phyloP scores from a whole-genome alignment of 192 early-diverging fungal species.

The Podochytrium sp. region DNA sequence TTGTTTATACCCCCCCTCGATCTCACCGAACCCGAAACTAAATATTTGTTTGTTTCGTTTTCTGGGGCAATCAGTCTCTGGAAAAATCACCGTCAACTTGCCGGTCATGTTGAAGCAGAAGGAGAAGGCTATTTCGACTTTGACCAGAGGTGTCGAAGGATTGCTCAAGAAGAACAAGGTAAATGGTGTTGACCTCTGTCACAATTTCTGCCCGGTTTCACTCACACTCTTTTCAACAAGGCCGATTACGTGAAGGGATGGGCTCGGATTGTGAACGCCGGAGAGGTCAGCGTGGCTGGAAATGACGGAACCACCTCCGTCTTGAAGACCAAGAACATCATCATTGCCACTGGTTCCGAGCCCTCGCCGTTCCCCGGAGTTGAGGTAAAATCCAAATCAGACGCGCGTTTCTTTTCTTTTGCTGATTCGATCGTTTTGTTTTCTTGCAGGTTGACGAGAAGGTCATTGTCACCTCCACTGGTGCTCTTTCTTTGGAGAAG shows the following conservation, averaged over 20 bases:
- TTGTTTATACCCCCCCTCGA: not conserved
- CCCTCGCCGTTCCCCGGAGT: slow-evolving; percentile 91
- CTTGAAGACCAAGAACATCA: slow-evolving; percentile 92
- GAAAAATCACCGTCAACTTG: slow-evolving; percentile 79
- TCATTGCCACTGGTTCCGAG: slow-evolving; percentile 98
- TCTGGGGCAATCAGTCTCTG: no score
- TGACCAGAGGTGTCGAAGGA: slow-evolving; percentile 91
- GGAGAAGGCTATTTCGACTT: slow-evolving; percentile 81
- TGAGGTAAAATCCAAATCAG: slow-evolving; percentile 45
- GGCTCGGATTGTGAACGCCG: slow-evolving; percentile 78
- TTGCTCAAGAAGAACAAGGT: slow-evolving; percentile 99
- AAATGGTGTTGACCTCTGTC: not conserved
- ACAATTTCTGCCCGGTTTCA: not conserved
- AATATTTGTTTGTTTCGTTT: no score
- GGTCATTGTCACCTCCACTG: slow-evolving; percentile 96
- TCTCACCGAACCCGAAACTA: no score
- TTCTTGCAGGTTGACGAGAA: slow-evolving; percentile 78
- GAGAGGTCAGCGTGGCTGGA: slow-evolving; percentile 81
- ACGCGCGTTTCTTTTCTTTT: no score
- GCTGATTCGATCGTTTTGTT: not conserved
- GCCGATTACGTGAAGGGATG: slow-evolving; percentile 90
- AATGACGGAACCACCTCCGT: slow-evolving; percentile 74
- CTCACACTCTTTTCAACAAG: slow-evolving; percentile 32
- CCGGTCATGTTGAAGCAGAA: slow-evolving; percentile 88
- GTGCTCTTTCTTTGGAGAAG: slow-evolving; percentile 89